Conservation (phyloP, 805 yeast genomes). For the Spathaspora hagerdaliae region DNA sequence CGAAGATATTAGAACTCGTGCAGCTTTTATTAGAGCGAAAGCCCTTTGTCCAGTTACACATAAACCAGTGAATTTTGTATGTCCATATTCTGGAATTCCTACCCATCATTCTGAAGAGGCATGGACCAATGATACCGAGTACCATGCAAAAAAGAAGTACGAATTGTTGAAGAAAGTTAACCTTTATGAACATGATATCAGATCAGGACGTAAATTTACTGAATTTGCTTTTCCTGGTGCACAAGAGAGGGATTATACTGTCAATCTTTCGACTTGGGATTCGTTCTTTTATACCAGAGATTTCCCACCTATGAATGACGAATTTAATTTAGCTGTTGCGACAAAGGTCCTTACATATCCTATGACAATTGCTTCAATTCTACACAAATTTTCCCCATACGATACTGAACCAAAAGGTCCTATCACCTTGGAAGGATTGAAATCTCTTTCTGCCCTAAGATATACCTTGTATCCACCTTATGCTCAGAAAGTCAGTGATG, state of each 20-base stretch:
- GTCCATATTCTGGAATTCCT: slow-evolving; percentile 94
- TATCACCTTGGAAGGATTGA: slow-evolving; percentile 85
- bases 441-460: slow-evolving; percentile 87
- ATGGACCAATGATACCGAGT: slow-evolving; percentile 76
- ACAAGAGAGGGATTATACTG: slow-evolving; percentile 69
- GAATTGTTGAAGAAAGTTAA: slow-evolving; percentile 82
- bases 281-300: slow-evolving; percentile 87
- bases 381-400: slow-evolving; percentile 87
- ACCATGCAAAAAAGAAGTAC: slow-evolving; percentile 64
- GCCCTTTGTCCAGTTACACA: slow-evolving; percentile 91
- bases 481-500: slow-evolving; percentile 39
- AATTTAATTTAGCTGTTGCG: slow-evolving; percentile 90
- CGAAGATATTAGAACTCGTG: slow-evolving; percentile 82
- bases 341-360: slow-evolving; percentile 95
- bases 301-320: slow-evolving; percentile 94
- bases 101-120: slow-evolving; percentile 90
- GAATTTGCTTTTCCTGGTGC: slow-evolving; percentile 90
- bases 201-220: slow-evolving; percentile 91
- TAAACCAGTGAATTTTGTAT: slow-evolving; percentile 73
- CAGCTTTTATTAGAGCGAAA: slow-evolving; percentile 81
- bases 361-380: slow-evolving; percentile 74
- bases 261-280: slow-evolving; percentile 88
- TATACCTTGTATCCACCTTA: slow-evolving; percentile 78
- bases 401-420: slow-evolving; percentile 80
- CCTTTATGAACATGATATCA: slow-evolving; percentile 88